A percentile compares a stretch with the other conserved stretches of the same genome.
Evolutionary conservation across 192 early-diverging fungal genomes (phyloP).

Genomic region (Podochytrium sp.): DNA sequence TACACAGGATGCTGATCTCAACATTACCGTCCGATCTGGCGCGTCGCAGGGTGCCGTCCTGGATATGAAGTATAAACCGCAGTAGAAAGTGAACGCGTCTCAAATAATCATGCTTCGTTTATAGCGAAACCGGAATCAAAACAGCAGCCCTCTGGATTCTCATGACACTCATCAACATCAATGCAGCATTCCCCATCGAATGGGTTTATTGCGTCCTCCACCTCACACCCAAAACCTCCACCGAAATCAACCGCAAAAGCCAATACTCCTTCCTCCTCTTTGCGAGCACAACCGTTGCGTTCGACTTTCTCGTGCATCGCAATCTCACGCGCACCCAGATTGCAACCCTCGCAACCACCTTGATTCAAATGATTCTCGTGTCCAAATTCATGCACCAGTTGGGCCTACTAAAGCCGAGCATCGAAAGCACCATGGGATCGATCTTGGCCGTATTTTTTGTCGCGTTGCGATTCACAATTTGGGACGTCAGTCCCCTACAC

Average conservation of each 20-base stretch:
- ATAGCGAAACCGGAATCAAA: constrained; percentile 14
- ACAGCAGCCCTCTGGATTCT: constrained; percentile 33
- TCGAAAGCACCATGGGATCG: constrained; percentile 32
- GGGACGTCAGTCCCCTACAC: constrained; percentile 31
- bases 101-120: not conserved
- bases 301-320: constrained; percentile 34
- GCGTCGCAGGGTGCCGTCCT: not conserved
- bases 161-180: constrained; percentile 42
- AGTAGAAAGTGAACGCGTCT: not conserved
- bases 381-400: constrained; percentile 43
- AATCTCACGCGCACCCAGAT: constrained; percentile 35
- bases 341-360: constrained; percentile 31
- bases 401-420: constrained; percentile 35
- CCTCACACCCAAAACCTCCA: constrained; percentile 23
- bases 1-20: not conserved
- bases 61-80: not conserved
- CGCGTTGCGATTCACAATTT: constrained; percentile 46
- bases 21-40: constrained; percentile 17
- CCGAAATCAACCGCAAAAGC: constrained; percentile 21
- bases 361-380: constrained; percentile 44
- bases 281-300: constrained; percentile 20
- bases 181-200: constrained; percentile 47
- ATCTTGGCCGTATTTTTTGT: constrained; percentile 37
- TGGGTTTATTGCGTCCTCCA: constrained; percentile 47
- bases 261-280: not conserved